Evolutionary conservation across 805 yeast genomes (phyloP), one percentile per base, ranked within the genome.

Genomic region (Myxozyma neotropica): DNA sequence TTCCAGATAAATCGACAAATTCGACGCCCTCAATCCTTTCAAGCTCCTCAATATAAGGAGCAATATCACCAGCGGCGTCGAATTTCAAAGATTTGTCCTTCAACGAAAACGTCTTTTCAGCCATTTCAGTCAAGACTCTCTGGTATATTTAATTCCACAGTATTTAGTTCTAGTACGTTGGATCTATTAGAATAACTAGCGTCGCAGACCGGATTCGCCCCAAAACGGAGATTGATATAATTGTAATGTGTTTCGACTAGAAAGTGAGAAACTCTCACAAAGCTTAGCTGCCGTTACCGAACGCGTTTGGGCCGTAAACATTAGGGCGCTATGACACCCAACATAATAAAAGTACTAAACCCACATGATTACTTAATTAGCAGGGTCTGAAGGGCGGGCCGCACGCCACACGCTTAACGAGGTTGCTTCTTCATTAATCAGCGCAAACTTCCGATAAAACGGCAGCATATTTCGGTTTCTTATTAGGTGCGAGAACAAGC

Each of bases 1-100:
- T 94, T 65, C 99, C 99, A 6, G 92, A 85, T 58, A 94, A 79
- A 73, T 90, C 95, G 44, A 92, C 78, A 68, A 82, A 84, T 39
- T 80, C 81, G 78, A 77, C 58, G 58, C 72, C 58, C 6, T 50
- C 61, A 36, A 59, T 42, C 40, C 55, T 61, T 38, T 68, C 70
- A 58, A 94, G 77, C 64, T 84, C 87, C 13, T 80, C 80, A 23
- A 88, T 72, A 68, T 83, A 81, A n/a, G 88, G 86, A 68, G 82
- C 80, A 61, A 92, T 87, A 69, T 92, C 97, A 15, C 78, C 83
- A 17, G 78, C 80, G 1, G 88, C 67, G 71, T 92, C 87, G 63
- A 92, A 82, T 73, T 91, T 93, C 26, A 59, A 60, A 6, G 58
- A 45, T 44, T 55, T 46, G 36, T 38, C 59, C 43, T 50, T 53